These are phyloP conservation scores for Glaciozyma antarctica DNA, from an alignment of 768 basidiomycete genomes.

Conservation along the genomic window DNA sequence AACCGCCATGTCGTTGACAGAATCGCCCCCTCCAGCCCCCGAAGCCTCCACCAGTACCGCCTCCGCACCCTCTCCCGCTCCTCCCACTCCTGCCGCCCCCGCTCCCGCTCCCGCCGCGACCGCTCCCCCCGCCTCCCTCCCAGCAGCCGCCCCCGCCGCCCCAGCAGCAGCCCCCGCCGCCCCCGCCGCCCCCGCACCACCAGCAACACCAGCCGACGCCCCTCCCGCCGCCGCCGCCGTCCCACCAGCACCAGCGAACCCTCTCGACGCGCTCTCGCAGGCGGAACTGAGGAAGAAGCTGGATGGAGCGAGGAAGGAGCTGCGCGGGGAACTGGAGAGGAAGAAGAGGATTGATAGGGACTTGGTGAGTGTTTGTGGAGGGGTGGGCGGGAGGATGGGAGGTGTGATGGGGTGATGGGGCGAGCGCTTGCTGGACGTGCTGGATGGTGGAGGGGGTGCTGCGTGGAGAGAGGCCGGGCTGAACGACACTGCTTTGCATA, in stretches of 20 bases:
- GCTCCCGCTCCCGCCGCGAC: neutral
- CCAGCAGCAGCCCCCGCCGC: neutral
- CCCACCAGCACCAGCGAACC: neutral
- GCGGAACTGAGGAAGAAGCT: constrained; percentile 25
- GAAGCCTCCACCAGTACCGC: too few species aligned
- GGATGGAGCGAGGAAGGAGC: constrained; percentile 4
- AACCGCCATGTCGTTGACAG: too few species aligned
- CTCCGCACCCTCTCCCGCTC: too few species aligned
- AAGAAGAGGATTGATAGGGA: constrained; percentile 28
- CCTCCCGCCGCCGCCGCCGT: neutral
- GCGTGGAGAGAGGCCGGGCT: too few species aligned
- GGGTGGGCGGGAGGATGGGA: neutral
- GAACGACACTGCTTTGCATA: too few species aligned
- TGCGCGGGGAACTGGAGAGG: constrained; percentile 13
- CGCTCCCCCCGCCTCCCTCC: neutral
- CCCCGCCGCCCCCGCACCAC: neutral
- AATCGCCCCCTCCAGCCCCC: too few species aligned
- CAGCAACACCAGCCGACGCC: neutral
- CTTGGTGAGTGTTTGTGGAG: constrained; percentile 8
- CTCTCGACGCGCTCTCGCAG: constrained; percentile 16
- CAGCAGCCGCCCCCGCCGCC: neutral
- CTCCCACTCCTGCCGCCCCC: neutral
- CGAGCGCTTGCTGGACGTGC: too few species aligned
- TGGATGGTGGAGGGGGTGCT: too few species aligned
- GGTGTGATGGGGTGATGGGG: neutral